Percentiles rank a stretch among this genome's conserved stretches.
Conservation (phyloP, 495 filamentous ascomycete species). For the Neurospora sp. region DNA sequence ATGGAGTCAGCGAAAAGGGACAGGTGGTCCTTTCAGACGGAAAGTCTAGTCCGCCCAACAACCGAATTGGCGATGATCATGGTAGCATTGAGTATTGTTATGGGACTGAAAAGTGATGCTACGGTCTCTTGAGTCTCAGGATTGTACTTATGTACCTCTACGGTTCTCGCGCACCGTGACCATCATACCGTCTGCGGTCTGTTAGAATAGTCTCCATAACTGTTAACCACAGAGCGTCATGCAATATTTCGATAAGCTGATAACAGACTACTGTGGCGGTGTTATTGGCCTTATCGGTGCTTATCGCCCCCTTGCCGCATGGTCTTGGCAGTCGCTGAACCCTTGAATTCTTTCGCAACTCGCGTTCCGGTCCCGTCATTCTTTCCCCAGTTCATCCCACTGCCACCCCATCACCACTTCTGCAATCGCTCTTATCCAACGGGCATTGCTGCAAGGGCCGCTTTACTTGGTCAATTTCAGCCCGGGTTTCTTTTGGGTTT, state of each 20-base stretch:
- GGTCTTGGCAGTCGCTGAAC: neutral
- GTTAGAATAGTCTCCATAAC: neutral
- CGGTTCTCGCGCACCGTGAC: too few species aligned
- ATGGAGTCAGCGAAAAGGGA: neutral
- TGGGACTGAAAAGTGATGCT: neutral
- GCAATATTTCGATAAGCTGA: neutral
- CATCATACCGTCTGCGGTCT: too few species aligned
- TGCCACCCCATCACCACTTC: neutral
- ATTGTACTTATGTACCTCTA: neutral
- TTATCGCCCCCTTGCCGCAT: neutral
- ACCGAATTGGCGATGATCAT: neutral
- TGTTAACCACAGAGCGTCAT: neutral
- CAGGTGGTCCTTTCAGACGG: neutral
- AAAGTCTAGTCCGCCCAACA: neutral
- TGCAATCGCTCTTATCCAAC: neutral
- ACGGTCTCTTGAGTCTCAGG: neutral
- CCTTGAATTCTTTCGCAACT: neutral
- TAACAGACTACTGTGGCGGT: neutral
- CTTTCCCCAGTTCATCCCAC: neutral
- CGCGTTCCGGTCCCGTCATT: neutral
- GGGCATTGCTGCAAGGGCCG: neutral
- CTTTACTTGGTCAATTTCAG: neutral
- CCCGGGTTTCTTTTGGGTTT: neutral
- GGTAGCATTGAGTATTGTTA: neutral
- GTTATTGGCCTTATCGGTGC: neutral